Evolutionary conservation across 805 yeast species (phyloP).

Genomic region (Grigorovia yakushimaensis): DNA sequence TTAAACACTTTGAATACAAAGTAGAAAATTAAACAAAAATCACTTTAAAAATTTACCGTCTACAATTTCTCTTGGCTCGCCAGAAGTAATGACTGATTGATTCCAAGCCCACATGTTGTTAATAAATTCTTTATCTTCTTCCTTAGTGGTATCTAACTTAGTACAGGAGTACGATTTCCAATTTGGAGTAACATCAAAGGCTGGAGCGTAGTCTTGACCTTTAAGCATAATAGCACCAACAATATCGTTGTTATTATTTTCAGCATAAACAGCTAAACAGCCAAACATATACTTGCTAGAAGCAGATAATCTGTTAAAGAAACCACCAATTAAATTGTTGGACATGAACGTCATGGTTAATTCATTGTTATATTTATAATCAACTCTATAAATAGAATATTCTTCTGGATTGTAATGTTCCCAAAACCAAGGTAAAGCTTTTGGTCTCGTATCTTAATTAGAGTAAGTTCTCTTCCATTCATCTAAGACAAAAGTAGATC

Average conservation of each 20-base stretch:
- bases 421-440: constrained; percentile 98
- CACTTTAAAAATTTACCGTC: constrained; percentile 98
- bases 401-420: constrained; percentile 83
- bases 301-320: constrained; percentile 88
- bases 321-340: constrained; percentile 95
- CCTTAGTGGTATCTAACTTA: constrained; percentile 70
- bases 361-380: constrained; percentile 96
- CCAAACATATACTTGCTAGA: constrained; percentile 95
- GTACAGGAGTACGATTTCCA: constrained; percentile 89
- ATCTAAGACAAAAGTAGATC: too few species aligned
- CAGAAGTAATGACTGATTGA: constrained; percentile 74
- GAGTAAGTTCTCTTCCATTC: constrained; percentile 97
- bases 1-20: too few species aligned
- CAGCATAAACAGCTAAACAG: constrained; percentile 89
- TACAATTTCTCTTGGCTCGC: constrained; percentile 76
- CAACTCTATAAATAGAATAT: constrained; percentile 93
- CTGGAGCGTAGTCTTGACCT: constrained; percentile 87
- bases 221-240: constrained; percentile 90
- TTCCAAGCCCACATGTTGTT: constrained; percentile 98
- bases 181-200: constrained; percentile 97
- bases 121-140: constrained; percentile 69
- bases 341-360: constrained; percentile 96
- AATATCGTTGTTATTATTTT: constrained; percentile 96
- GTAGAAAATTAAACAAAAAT: too few species aligned
- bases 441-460: constrained; percentile 91